Evolutionary conservation across 2,329 filamentous ascomycete species (phyloP), one percentile per base, ranked within the genome.

Genomic region (Neopestalotiopsis clavispora): DNA sequence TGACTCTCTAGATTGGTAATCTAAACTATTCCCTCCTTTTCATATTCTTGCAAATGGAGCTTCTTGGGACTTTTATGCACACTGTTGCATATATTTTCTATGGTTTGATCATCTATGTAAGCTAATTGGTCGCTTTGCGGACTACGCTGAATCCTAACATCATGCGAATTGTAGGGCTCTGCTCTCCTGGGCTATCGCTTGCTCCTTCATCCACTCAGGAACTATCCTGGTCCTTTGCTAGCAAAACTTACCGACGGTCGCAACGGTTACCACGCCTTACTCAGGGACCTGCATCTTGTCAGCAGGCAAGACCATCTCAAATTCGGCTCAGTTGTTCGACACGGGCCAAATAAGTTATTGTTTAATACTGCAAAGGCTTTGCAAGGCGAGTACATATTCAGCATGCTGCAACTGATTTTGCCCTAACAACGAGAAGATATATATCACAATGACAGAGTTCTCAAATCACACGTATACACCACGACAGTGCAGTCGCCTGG

Each of bases 391-490:
- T 38, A 20, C 28, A 28, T 7, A 28, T 10, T 6, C n/a, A 14
- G n/a, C 17, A 2, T 40, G 23, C 4, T 23, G 20, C 9, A 4
- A 30, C 3, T 28, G 23, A 28, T 28, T 28, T 28, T 28, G 6
- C 14, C 2, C 57, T 59, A 34, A 59, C 2, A 10, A 23, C 5
- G 1, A 9, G 2, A 59, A 74, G 73, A 74, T 56, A 73, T 74
- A 61, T 73, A 73, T 32, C 56, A 71, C 12, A 72, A 72, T 65
- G 70, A 72, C 4, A 67, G 69, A 42, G 65, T 72, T 13, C 67
- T 70, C 61, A 74, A 74, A 64, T 71, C 73, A 3, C 67, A 67
- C 13, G 63, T 72, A n/a, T 73, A 74, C 59, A 66, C 70, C 13
- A 64, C 67, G 30, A 72, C 69, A 1, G 30, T 59, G 13, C 66